Evolutionary conservation across 2,329 filamentous ascomycete species (phyloP).

Genomic region (Alternaria sp.): DNA sequence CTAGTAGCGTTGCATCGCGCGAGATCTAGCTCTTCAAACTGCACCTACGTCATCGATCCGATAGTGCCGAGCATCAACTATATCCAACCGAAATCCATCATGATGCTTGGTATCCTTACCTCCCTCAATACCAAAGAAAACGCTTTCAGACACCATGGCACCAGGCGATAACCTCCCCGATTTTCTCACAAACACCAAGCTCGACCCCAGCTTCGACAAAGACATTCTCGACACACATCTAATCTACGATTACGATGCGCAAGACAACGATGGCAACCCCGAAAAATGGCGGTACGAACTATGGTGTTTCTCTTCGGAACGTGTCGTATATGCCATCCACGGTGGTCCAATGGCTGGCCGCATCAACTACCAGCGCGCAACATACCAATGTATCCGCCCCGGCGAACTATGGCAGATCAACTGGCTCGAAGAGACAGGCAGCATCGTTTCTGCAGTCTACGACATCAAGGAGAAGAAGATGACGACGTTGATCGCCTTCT

Average conservation of each 20-base stretch:
- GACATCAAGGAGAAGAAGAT: constrained; percentile 59
- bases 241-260: constrained; percentile 63
- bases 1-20: background rate
- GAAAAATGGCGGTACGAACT: constrained; percentile 68
- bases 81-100: background rate
- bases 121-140: background rate
- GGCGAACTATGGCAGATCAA: constrained; percentile 67
- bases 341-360: constrained; percentile 61
- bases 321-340: constrained; percentile 65
- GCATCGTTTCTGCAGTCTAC: constrained; percentile 62
- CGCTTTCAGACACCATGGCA: constrained; percentile 17
- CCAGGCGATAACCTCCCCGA: constrained; percentile 32
- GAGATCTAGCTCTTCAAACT: background rate
- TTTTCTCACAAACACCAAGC: constrained; percentile 36
- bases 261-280: constrained; percentile 56
- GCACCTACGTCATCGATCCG: constrained; percentile 4
- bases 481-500: constrained; percentile 62
- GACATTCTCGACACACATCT: constrained; percentile 63
- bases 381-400: constrained; percentile 64
- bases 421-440: constrained; percentile 67
- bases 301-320: constrained; percentile 63
- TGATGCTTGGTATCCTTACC: background rate
- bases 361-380: constrained; percentile 61
- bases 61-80: background rate
- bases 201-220: constrained; percentile 51